Conservation (phyloP, 176 grass and related monocot species). For the Oryza meridionalis region DNA sequence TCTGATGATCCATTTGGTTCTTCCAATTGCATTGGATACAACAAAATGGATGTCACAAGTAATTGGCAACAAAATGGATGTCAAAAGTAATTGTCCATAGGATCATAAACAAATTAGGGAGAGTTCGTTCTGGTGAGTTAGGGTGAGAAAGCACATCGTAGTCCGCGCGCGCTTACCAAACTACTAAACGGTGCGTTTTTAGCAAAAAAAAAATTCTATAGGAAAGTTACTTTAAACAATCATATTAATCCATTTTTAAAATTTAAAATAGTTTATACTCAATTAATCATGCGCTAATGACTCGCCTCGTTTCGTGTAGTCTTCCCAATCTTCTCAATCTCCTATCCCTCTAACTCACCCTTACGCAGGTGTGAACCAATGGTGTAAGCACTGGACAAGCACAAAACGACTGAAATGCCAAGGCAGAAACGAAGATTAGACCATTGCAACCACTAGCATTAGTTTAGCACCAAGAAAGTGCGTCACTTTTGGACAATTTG, state of each 20-base stretch:
- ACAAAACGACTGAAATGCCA: conserved; percentile 26
- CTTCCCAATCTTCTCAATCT: no score
- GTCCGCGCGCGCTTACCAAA: no score
- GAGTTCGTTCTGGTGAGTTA: no score
- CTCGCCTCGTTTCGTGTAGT: no score
- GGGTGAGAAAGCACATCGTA: no score
- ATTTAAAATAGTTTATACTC: no score
- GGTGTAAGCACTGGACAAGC: conserved; percentile 43
- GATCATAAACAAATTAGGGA: conserved; percentile 26
- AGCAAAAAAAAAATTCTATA: no score
- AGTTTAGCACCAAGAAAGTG: conserved; percentile 47
- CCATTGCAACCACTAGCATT: conserved; percentile 43
- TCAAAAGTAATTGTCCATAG: neutral
- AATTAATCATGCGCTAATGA: no score
- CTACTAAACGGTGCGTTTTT: no score
- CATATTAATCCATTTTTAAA: no score
- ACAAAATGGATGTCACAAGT: conserved; percentile 4
- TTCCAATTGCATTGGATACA: conserved; percentile 10
- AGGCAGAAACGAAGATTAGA: conserved; percentile 34
- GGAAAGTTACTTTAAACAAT: no score
- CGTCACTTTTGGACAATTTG: conserved; percentile 42
- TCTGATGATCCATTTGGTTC: conserved; percentile 21
- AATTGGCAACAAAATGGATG: conserved; percentile 6
- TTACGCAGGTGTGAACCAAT: conserved; percentile 1
- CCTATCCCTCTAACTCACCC: no score